Base-by-base conservation (phyloP, 83 land plant species). In the Diphasiastrum complanatum region DNA sequence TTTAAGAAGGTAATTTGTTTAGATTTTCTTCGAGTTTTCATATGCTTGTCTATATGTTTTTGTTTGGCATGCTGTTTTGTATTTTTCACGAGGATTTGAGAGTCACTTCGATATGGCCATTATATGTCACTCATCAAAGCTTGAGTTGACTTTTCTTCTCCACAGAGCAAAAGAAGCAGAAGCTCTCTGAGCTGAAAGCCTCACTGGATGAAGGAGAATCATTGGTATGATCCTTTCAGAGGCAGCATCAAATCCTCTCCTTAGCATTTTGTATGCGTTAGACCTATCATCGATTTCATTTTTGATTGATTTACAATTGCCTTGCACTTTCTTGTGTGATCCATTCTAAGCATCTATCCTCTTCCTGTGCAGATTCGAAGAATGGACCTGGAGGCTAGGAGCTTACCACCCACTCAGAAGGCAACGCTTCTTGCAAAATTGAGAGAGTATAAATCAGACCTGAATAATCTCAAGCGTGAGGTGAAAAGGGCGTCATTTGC, bases 121-220 rank as follows among this genome's bases (percentile, higher is more conserved):
- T n/a, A n/a, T n/a, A n/a, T n/a, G n/a, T n/a, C n/a, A n/a, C 16
- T 40, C 43, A 8, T 40, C 16, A 8, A 8, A 8, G 8, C 43
- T 8, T 8, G 12, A 8, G 26, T 6, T 24, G 6, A 3, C 23
- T 33, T 18, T 0, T 59, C 6, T 4, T 14, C 14, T 59, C 18
- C 26, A 55, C 71, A 72, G 70, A 72, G 54, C 40, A 72, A 29
- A 71, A 64, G 71, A 72, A 72, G 71, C 75, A 72, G 34, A 72
- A 72, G 72, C 43, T 72, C 5, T 23, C 70, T 33, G 75, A 72
- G 61, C 71, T 72, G 33, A 72, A 72, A 37, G 47, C 75, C 49
- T 71, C 71, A n/a, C 62, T 72, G 43, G 71, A 72, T 34, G 75
- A 72, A 47, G 75, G 71, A 43, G 70, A 72, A n/a, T 72, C 75